Percentiles rank a stretch among this genome's conserved stretches.
Conservation (phyloP, 192 early-diverging fungal genomes). For the Backusella parvicylindrica region DNA sequence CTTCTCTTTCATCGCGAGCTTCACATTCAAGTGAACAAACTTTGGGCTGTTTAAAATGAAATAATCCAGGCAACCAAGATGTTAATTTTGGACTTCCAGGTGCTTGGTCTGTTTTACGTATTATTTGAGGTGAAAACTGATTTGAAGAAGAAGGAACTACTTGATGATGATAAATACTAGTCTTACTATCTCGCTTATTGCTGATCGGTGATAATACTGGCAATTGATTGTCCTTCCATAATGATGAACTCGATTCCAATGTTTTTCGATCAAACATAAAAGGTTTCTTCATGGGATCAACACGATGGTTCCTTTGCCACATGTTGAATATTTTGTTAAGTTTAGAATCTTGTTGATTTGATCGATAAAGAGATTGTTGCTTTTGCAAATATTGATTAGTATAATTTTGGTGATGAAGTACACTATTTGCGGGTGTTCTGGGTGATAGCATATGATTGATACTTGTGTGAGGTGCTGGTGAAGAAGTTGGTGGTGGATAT, state of each 20-base stretch:
- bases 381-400: neutral
- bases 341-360: neutral
- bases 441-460: slow-evolving; percentile 27
- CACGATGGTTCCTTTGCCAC: slow-evolving; percentile 8
- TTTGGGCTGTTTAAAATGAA: slow-evolving; percentile 31
- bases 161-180: neutral
- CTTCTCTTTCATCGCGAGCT: slow-evolving; percentile 12
- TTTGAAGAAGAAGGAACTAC: neutral
- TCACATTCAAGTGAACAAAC: neutral
- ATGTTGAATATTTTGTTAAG: slow-evolving; percentile 4
- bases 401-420: slow-evolving; percentile 1
- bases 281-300: neutral
- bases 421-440: slow-evolving; percentile 1
- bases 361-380: neutral
- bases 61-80: slow-evolving; percentile 26
- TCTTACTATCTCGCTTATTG: neutral
- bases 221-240: neutral
- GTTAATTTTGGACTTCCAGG: slow-evolving; percentile 18
- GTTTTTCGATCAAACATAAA: neutral
- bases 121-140: neutral
- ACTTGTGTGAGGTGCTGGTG: neutral
- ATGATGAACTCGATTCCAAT: slow-evolving; percentile 13
- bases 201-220: neutral
- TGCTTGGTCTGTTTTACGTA: neutral
- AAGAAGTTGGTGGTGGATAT: neutral